A percentile compares a stretch with the other conserved stretches of the same genome.
Evolutionary conservation across 805 yeast species (phyloP).

Genomic region (Sugiyamaella marilandica): DNA sequence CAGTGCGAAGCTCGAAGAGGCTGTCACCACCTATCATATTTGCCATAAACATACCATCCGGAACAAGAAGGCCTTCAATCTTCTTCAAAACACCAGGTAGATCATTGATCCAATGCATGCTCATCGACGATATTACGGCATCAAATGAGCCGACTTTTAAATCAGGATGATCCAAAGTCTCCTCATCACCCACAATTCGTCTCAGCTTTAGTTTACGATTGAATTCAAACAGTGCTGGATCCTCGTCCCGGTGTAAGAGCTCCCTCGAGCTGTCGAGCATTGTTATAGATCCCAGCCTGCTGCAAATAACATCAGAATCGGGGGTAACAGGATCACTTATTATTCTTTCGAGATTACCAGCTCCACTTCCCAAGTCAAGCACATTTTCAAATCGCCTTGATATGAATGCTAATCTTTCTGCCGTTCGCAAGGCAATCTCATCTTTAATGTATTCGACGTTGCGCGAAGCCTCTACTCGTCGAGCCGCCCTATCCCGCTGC

Average conservation of each 20-base stretch:
- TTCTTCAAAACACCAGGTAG: constrained; percentile 59
- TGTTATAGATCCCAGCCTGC: constrained; percentile 48
- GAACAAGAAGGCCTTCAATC: constrained; percentile 56
- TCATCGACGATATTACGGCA: constrained; percentile 66
- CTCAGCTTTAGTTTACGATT: constrained; percentile 43
- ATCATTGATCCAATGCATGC: constrained; percentile 83
- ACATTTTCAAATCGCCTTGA: constrained; percentile 56
- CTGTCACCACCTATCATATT: constrained; percentile 83
- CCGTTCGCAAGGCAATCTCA: constrained; percentile 66
- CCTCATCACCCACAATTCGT: constrained; percentile 65
- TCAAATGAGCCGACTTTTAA: constrained; percentile 48
- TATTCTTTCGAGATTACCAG: constrained; percentile 55
- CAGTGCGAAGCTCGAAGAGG: constrained; percentile 72
- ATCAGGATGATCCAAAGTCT: constrained; percentile 43
- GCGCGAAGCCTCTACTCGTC: constrained; percentile 42
- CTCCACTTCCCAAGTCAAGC: constrained; percentile 69
- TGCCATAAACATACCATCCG: constrained; percentile 80
- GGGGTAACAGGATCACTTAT: constrained; percentile 39
- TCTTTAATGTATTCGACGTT: constrained; percentile 68
- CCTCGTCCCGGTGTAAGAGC: constrained; percentile 50
- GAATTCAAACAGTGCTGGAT: constrained; percentile 33
- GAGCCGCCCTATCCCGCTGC: constrained; percentile 56
- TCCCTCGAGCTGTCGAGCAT: constrained; percentile 63
- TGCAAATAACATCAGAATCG: constrained; percentile 50
- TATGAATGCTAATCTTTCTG: constrained; percentile 70